Evolutionary conservation across 495 filamentous ascomycete genomes (phyloP).

Genomic region (Aspergillus taichungensis): DNA sequence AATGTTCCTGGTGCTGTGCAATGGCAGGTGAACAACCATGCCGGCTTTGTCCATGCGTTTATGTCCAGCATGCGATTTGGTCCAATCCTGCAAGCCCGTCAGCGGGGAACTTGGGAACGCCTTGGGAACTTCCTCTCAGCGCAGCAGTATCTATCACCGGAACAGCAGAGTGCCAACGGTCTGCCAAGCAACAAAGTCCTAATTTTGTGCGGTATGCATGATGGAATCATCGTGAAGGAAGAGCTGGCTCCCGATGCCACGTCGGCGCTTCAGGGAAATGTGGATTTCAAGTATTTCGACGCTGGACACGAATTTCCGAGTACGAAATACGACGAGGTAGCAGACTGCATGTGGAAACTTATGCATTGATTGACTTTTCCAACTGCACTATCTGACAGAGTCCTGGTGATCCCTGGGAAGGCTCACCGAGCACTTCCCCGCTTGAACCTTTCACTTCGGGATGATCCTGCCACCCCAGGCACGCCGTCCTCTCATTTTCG

Average conservation of each 20-base stretch:
- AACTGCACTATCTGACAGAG: slow-evolving; percentile 2
- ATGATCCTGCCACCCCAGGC: background rate
- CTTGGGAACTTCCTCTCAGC: slow-evolving; percentile 43
- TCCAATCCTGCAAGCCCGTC: slow-evolving; percentile 42
- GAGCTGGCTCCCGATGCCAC: slow-evolving; percentile 50
- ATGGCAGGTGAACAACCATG: slow-evolving; percentile 50
- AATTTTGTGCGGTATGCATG: slow-evolving; percentile 45
- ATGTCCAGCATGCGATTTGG: slow-evolving; percentile 50
- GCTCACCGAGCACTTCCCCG: too few relatives aligned
- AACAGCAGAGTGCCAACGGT: slow-evolving; percentile 13
- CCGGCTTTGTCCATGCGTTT: slow-evolving; percentile 48
- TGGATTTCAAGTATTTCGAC: slow-evolving; percentile 37
- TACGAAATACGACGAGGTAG: slow-evolving; percentile 43
- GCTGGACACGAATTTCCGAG: slow-evolving; percentile 53
- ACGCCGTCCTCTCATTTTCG: background rate
- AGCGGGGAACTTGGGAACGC: slow-evolving; percentile 44
- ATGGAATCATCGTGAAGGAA: slow-evolving; percentile 44
- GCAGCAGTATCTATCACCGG: slow-evolving; percentile 21
- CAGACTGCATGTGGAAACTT: slow-evolving; percentile 31
- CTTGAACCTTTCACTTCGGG: background rate
- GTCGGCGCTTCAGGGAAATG: slow-evolving; percentile 39
- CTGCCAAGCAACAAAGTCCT: slow-evolving; percentile 43
- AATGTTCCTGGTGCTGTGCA: slow-evolving; percentile 36
- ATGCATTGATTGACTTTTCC: slow-evolving; percentile 18
- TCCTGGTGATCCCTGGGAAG: too few relatives aligned